phyloP scores from a whole-genome alignment of 78 protist genomes.

The Polysphondylium violaceum region DNA sequence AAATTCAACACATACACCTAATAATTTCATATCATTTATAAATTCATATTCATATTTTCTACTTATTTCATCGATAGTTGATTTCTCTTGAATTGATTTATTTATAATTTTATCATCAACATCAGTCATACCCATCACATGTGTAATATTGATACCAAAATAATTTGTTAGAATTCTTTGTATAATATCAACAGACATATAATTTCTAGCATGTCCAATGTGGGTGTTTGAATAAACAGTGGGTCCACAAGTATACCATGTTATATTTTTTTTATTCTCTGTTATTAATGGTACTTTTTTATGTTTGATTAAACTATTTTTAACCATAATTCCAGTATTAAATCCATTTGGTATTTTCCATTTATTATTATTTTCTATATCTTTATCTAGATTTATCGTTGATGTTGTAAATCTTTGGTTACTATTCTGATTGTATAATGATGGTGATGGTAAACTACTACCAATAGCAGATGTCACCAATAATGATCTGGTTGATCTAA shows the following conservation, averaged over 20 bases:
- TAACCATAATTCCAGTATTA: conserved; percentile 60
- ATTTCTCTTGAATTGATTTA: conserved; percentile 24
- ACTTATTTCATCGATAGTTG: conserved; percentile 34
- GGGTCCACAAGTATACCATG: conserved; percentile 91
- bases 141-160: conserved; percentile 82
- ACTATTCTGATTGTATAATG: neutral
- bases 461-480: neutral
- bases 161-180: conserved; percentile 95
- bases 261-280: conserved; percentile 4
- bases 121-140: conserved; percentile 90
- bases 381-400: neutral
- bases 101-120: conserved; percentile 90
- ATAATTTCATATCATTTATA: conserved; percentile 55
- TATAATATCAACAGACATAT: conserved; percentile 96
- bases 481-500: too few relatives aligned
- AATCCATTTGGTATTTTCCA: conserved; percentile 50
- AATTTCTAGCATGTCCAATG: conserved; percentile 92
- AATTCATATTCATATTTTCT: conserved; percentile 63
- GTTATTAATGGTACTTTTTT: conserved; percentile 45
- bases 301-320: conserved; percentile 27
- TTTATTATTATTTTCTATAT: neutral
- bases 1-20: conserved; percentile 16
- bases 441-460: neutral
- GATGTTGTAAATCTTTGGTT: neutral
- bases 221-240: conserved; percentile 89